Percentiles rank a stretch among this genome's conserved stretches.
These are phyloP conservation scores for Cinchona pubescens DNA, from an alignment of 257 asterid species.

Conservation along the genomic window DNA sequence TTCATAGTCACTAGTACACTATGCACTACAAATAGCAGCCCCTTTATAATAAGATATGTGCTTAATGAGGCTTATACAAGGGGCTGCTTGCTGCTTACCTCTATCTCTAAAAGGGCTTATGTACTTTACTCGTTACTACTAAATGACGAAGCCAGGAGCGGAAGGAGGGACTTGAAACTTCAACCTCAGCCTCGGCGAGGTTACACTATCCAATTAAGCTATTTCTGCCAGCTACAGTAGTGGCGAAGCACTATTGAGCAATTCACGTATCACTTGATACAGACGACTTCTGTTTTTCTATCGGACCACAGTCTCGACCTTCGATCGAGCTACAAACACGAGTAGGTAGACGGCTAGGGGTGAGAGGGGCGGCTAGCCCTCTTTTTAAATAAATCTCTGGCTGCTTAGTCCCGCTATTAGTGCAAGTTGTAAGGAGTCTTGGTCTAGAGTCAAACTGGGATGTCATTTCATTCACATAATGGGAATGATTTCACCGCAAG, in stretches of 20 bases:
- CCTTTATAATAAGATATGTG: too few species aligned
- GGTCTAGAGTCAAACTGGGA: too few species aligned
- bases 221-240: slow-evolving; percentile 3
- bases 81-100: not conserved
- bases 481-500: too few species aligned
- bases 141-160: not conserved
- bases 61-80: too few species aligned
- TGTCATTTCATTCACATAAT: too few species aligned
- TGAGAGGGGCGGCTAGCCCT: slow-evolving; percentile 11
- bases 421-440: too few species aligned
- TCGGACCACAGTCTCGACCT: slow-evolving; percentile 15
- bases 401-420: too few species aligned
- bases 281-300: slow-evolving; percentile 6
- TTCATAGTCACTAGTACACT: too few species aligned
- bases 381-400: too few species aligned
- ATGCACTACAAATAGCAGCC: too few species aligned
- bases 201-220: slow-evolving; percentile 10
- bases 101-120: not conserved
- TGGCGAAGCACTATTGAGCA: slow-evolving; percentile 6
- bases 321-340: slow-evolving; percentile 17
- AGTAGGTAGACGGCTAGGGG: slow-evolving; percentile 17
- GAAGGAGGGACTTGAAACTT: not conserved
- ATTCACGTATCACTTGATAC: slow-evolving; percentile 1
- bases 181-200: slow-evolving; percentile 1
- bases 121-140: not conserved